Conservation (phyloP, 2,329 filamentous ascomycete species). For the Graphilbum fragrans region DNA sequence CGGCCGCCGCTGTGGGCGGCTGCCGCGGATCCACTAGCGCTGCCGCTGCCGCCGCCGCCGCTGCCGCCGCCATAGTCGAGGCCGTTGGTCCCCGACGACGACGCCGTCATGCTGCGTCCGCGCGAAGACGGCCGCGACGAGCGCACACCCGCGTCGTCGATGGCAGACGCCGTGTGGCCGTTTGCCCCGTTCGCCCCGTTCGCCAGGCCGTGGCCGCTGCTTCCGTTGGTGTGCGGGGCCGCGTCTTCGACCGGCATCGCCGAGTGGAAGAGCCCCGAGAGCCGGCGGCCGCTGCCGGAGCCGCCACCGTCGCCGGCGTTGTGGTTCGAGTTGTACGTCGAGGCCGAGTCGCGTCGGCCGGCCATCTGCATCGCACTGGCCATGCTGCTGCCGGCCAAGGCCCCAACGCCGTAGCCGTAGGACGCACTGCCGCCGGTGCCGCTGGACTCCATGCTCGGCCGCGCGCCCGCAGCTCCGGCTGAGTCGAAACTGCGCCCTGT, state of each 20-base stretch:
- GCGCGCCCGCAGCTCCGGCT: slow-evolving; percentile 12
- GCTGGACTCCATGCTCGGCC: slow-evolving; percentile 12
- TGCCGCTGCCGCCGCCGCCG: background rate
- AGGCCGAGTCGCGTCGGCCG: slow-evolving; percentile 42
- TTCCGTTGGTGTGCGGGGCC: slow-evolving; percentile 17
- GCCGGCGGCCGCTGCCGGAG: slow-evolving; percentile 30
- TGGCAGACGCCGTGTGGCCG: slow-evolving; percentile 25
- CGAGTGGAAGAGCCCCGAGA: slow-evolving; percentile 74
- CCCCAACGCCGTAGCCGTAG: slow-evolving; percentile 11
- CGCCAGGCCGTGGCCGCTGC: background rate
- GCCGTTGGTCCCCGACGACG: background rate
- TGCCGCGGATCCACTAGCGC: too few relatives aligned
- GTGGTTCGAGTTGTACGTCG: slow-evolving; percentile 33
- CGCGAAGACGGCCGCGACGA: slow-evolving; percentile 48
- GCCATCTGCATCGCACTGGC: slow-evolving; percentile 27
- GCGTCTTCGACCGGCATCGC: slow-evolving; percentile 68
- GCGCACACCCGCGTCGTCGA: slow-evolving; percentile 10
- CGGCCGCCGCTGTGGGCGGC: slow-evolving; percentile 26
- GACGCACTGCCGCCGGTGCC: background rate
- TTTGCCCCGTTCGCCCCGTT: slow-evolving; percentile 10
- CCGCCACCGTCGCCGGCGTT: background rate
- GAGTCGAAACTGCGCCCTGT: slow-evolving; percentile 51
- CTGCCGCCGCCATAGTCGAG: background rate
- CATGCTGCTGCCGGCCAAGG: slow-evolving; percentile 45
- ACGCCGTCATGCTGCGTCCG: slow-evolving; percentile 25